Evolutionary conservation across 2,329 filamentous ascomycete species (phyloP).

Genomic region (Fusarium anguioides): DNA sequence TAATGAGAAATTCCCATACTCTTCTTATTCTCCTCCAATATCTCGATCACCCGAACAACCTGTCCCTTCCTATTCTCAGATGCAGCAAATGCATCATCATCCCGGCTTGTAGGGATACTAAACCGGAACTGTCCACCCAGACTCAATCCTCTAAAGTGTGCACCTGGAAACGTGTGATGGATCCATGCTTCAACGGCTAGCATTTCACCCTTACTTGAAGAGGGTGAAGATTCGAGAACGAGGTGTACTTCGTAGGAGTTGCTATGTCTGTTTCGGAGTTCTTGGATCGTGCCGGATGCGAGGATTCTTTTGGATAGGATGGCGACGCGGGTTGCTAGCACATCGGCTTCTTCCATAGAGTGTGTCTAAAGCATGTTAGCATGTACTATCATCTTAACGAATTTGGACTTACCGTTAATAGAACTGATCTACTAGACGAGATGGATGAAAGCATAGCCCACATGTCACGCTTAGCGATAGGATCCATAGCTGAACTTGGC

Average conservation of each 20-base stretch:
- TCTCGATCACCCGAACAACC: background rate
- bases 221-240: slow-evolving; percentile 76
- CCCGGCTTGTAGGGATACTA: background rate
- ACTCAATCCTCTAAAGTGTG: background rate
- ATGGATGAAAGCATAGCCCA: slow-evolving; percentile 77
- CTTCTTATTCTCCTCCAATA: background rate
- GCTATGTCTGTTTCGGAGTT: slow-evolving; percentile 76
- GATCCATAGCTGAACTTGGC: slow-evolving; percentile 78
- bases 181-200: background rate
- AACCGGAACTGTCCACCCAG: background rate
- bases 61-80: background rate
- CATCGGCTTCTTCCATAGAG: slow-evolving; percentile 84
- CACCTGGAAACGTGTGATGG: background rate
- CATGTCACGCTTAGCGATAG: slow-evolving; percentile 78
- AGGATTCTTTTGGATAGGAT: slow-evolving; percentile 86
- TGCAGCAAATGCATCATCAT: background rate
- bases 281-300: slow-evolving; percentile 76
- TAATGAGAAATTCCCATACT: background rate
- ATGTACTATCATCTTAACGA: background rate
- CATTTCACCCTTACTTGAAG: slow-evolving; percentile 59
- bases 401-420: slow-evolving; percentile 63
- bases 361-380: slow-evolving; percentile 62
- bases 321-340: slow-evolving; percentile 70
- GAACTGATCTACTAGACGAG: slow-evolving; percentile 72
- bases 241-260: slow-evolving; percentile 81